Base-by-base conservation (phyloP, 306 rosid species). In the Ochetophila trinervis region DNA sequence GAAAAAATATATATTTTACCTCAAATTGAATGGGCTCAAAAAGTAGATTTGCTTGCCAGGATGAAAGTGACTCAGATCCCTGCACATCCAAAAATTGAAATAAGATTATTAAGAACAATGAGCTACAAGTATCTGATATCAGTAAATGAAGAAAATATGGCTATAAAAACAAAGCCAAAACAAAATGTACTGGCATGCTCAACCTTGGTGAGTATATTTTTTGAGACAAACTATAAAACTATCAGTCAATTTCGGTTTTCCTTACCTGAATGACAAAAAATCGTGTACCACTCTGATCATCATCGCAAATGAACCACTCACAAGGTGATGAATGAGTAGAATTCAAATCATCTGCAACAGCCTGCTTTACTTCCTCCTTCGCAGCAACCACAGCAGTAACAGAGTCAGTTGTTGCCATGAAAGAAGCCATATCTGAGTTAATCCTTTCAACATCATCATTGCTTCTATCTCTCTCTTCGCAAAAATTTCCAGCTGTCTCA, bases 31-130 rank as follows among this genome's bases (percentile, higher is more conserved):
- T 34, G 13, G 99, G 99, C 72, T 93, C 99, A 30, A 93, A 93
- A 53, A 93, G 96, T 56, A 93, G 84, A 78, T 93, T 93, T 81
- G 99, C 99, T 81, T 88, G 90, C 99, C 99, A 93, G 35, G 99
- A 93, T 72, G 91, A 85, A 22, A 93, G 65, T 57, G 99, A 73
- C 57, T 90, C 99, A 11, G 97, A 93, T 66, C 99, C 99, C 97
- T 93, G 79, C 70, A 66, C 13, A 73, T 44, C 18, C 12, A 59
- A 52, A 51, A 35, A 24, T 22, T 36, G 53, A 40, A 58, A 52
- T 22, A 20, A 32, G 22, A 59, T 37, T 68, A 6, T 45, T 5
- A 42, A 22, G 74, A 23, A 22, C 20, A 62, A 18, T 35, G 42
- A 9, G 20, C 53, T 5, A 45, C 65, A 66, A 63, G 69, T 27